These are phyloP conservation scores for Epichloe hybrida DNA, from an alignment of 2,329 filamentous ascomycete genomes.

Conservation along the genomic window DNA sequence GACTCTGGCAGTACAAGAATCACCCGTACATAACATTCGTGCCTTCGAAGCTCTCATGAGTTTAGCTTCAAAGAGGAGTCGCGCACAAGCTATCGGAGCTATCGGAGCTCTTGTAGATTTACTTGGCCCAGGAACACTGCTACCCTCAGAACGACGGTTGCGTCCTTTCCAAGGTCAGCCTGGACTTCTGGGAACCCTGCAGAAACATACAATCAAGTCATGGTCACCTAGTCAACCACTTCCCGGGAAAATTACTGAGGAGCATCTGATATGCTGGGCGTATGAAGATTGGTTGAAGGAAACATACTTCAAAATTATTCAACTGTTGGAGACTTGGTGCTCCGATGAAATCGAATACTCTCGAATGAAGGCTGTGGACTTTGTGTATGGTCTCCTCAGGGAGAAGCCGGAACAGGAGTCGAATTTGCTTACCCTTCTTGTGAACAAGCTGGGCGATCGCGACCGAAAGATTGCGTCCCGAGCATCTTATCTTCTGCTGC, in stretches of 20 bases:
- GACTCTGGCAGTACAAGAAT: constrained; percentile 90
- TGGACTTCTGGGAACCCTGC: constrained; percentile 56
- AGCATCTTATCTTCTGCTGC: constrained; percentile 84
- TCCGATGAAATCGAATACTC: constrained; percentile 93
- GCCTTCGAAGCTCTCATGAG: constrained; percentile 73
- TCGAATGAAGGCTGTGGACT: constrained; percentile 73
- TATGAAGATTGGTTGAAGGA: constrained; percentile 95
- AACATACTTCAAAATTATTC: constrained; percentile 84
- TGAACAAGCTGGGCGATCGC: constrained; percentile 93
- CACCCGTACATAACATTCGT: constrained; percentile 82
- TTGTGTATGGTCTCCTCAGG: constrained; percentile 80
- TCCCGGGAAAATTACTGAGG: constrained; percentile 58
- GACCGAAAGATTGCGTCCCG: constrained; percentile 92
- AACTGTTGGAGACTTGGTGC: constrained; percentile 84
- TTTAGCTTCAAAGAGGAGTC: constrained; percentile 83
- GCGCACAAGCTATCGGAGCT: constrained; percentile 85
- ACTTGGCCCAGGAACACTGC: constrained; percentile 72
- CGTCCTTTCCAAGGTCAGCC: constrained; percentile 70
- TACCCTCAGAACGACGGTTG: constrained; percentile 72
- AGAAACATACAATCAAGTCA: constrained; percentile 37
- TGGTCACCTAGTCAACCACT: constrained; percentile 62
- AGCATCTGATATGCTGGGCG: constrained; percentile 74
- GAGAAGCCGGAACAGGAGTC: constrained; percentile 97
- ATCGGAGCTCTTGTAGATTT: constrained; percentile 88
- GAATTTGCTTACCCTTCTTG: constrained; percentile 76